Evolutionary conservation across 495 filamentous ascomycete genomes (phyloP), one percentile per base, ranked within the genome.

Genomic region (Evernia prunastri): DNA sequence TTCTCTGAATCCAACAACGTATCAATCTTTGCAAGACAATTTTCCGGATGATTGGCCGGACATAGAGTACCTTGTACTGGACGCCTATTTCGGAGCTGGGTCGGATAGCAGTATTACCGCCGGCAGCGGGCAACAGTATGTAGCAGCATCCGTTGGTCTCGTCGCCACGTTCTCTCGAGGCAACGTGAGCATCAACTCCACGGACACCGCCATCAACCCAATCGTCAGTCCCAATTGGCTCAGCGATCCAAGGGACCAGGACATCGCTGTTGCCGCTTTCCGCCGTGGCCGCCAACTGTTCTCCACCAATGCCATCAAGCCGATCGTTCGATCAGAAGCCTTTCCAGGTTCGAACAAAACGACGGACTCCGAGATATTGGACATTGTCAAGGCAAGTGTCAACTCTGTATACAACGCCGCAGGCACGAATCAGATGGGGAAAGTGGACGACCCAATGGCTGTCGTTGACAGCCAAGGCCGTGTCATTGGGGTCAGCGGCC

Each of bases 221-320:
- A 61, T 81, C 18, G 81, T 89, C 66, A 77, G 83, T 61, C 78
- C 79, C 0, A 77, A 78, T 63, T 87, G 78, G 76, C 76, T 89
- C 3, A 74, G 68, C 23, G 57, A 68, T 51, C 58, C 66, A 15
- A 27, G 45, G 18, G 63, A 68, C 54, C 54, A 62, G 39, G 49
- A 61, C 13, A 36, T 65, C 20, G 66, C 62, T 29, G 39, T 68
- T 27, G 47, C 57, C 9, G 66, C 23, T 7, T 68, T 62, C 66
- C 36, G 47, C 13, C 58, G 58, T n/a, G 45, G 29, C 3, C 51
- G 64, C 3, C 18, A 45, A 27, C 20, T 69, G 13, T 77, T 68
- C 57, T 39, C 60, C 6, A 64, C 70, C 36, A 64, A 60, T 1
- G 67, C 63, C 10, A 59, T 77, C 15, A 25, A 61, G 23, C 61